phyloP scores from a whole-genome alignment of 768 basidiomycete species.

The Amyloporia xantha region DNA sequence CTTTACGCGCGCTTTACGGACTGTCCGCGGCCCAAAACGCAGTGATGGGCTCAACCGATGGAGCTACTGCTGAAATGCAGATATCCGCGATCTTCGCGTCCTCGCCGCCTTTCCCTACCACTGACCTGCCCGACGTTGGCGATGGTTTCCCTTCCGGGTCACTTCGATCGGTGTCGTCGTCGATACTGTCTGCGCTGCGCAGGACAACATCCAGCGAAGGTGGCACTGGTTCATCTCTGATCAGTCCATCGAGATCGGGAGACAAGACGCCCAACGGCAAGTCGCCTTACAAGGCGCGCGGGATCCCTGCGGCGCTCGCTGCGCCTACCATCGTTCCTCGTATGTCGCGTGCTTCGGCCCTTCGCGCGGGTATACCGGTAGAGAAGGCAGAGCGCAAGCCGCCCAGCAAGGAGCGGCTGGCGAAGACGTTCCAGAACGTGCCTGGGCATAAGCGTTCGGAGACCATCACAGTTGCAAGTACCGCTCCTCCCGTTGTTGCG shows the following conservation, averaged over 20 bases:
- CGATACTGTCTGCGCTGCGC: slow-evolving; percentile 39
- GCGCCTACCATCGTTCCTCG: slow-evolving; percentile 72
- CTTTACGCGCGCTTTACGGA: slow-evolving; percentile 69
- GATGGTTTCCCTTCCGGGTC: slow-evolving; percentile 29
- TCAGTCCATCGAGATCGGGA: slow-evolving; percentile 38
- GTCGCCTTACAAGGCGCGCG: slow-evolving; percentile 56
- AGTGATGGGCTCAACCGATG: slow-evolving; percentile 66
- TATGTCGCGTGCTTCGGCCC: slow-evolving; percentile 64
- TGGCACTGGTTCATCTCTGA: slow-evolving; percentile 37
- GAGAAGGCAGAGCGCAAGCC: slow-evolving; percentile 45
- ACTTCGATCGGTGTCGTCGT: slow-evolving; percentile 39
- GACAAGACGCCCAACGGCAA: slow-evolving; percentile 39
- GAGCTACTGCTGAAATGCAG: slow-evolving; percentile 67
- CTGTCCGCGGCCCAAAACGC: slow-evolving; percentile 49
- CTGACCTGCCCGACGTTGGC: slow-evolving; percentile 49
- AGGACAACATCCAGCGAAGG: slow-evolving; percentile 26
- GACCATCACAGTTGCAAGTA: slow-evolving; percentile 67
- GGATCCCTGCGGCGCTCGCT: slow-evolving; percentile 52
- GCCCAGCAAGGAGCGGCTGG: slow-evolving; percentile 52
- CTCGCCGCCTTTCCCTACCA: slow-evolving; percentile 71
- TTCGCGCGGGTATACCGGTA: slow-evolving; percentile 55
- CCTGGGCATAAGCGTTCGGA: slow-evolving; percentile 75
- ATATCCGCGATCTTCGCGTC: slow-evolving; percentile 75
- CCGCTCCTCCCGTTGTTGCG: slow-evolving; percentile 61
- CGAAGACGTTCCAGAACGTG: slow-evolving; percentile 65